Base-by-base conservation (phyloP, 2,329 filamentous ascomycete species). In the Parastagonospora avenae region DNA sequence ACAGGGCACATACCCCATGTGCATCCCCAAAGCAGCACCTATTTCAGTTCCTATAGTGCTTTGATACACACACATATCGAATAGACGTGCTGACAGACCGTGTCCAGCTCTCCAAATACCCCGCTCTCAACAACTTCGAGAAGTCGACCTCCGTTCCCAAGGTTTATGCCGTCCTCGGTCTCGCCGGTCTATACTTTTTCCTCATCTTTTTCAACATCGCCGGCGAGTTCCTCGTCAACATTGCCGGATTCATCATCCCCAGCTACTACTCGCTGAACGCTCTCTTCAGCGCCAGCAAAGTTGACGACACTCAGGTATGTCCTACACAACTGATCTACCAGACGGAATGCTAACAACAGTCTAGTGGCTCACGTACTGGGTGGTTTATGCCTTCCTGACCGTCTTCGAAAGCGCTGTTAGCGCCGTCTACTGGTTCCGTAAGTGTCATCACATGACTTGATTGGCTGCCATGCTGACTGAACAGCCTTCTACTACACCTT, bases 401-500 rank as follows among this genome's bases (percentile, higher is more conserved):
- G 89, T 94, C 42, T 73, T 91, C 66, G 91, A 95, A 83, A 92
- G 89, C 76, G 83, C 89, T 55, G 79, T 95, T 70, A 92, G 84
- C 78, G 89, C 91, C 59, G 89, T 93, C 59, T 94, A 94, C 84
- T 95, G 90, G 90, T 91, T 95, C 82, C 89, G 74, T 76, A 70
- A 52, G 74, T 70, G 30, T 14, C 33, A 44, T 30, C 8, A 14
- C 10, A 30, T 24, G 19, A 5, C 5, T 24, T 24, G 19, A 14
- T 45, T 8, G 42, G n/a, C 8, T 7, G 8, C 1, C 12, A 12
- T 14, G 4, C 63, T 64, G 47, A 67, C 50, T 15, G 30, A 8
- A n/a, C 49, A 76, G 78, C 94, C 73, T 99, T 99, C 82, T 99
- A 99, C 89, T 99, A 91, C 80, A 93, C 92, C 74, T 97, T 99